Conservation (phyloP, 2,329 filamentous ascomycete species). For the Fusarium sp. region DNA sequence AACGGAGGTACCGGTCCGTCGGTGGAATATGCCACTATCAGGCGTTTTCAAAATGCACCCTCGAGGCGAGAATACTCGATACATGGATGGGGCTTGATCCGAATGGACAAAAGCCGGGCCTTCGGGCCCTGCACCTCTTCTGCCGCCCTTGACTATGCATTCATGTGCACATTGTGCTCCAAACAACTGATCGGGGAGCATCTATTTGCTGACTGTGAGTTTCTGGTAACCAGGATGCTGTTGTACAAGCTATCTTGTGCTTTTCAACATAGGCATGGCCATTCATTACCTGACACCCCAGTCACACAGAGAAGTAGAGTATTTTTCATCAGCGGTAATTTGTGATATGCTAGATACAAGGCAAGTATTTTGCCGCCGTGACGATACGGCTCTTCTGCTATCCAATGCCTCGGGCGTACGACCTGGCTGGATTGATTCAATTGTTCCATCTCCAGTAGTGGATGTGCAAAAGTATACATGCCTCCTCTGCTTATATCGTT, state of each 20-base stretch:
- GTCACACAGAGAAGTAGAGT: conserved; percentile 15
- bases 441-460: conserved; percentile 40
- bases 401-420: conserved; percentile 15
- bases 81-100: conserved; percentile 28
- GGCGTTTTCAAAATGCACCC: conserved; percentile 18
- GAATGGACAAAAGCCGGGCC: conserved; percentile 25
- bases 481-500: conserved; percentile 12
- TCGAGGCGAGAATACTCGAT: conserved; percentile 9
- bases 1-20: conserved; percentile 15
- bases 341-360: conserved; percentile 5
- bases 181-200: conserved; percentile 23
- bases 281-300: conserved; percentile 21
- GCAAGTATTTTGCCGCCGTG: conserved; percentile 5
- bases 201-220: conserved; percentile 12
- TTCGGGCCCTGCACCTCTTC: conserved; percentile 18
- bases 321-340: conserved; percentile 10
- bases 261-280: conserved; percentile 21
- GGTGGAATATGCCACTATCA: conserved; percentile 24
- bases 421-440: conserved; percentile 35
- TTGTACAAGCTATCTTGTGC: conserved; percentile 7
- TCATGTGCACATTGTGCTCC: conserved; percentile 31
- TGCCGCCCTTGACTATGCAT: conserved; percentile 22
- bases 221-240: conserved; percentile 9
- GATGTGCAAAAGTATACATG: conserved; percentile 24
- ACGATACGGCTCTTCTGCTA: conserved; percentile 6